These are phyloP conservation scores for Phytophthora multivora DNA, from an alignment of 352 stramenopile genomes.

Conservation along the genomic window DNA sequence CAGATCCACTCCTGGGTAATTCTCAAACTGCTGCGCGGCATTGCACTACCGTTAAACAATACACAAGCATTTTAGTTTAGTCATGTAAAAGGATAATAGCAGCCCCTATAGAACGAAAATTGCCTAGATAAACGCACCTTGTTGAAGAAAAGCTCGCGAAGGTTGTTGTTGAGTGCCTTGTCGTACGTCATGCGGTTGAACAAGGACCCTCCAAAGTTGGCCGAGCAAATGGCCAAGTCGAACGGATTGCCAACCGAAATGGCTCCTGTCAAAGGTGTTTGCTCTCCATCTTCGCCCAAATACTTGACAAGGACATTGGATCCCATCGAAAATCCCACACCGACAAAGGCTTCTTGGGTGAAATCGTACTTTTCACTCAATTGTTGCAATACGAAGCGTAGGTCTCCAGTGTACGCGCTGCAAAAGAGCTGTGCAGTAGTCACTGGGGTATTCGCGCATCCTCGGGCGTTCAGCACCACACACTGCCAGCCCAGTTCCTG, in stretches of 20 bases:
- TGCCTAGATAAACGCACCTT: slow-evolving; percentile 28
- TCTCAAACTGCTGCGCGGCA: slow-evolving; percentile 51
- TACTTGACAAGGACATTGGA: slow-evolving; percentile 85
- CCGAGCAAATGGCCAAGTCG: slow-evolving; percentile 58
- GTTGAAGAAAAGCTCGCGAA: slow-evolving; percentile 68
- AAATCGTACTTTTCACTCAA: slow-evolving; percentile 56
- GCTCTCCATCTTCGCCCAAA: slow-evolving; percentile 63
- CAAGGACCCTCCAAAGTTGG: slow-evolving; percentile 49
- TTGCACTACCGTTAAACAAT: slow-evolving; percentile 31
- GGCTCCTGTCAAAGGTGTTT: slow-evolving; percentile 46
- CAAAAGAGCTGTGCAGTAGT: slow-evolving; percentile 67
- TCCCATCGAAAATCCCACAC: slow-evolving; percentile 75
- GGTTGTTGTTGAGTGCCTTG: slow-evolving; percentile 55
- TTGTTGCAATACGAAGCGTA: slow-evolving; percentile 55
- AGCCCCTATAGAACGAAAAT: no score
- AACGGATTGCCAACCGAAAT: slow-evolving; percentile 81
- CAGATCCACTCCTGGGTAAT: slow-evolving; percentile 49
- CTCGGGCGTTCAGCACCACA: slow-evolving; percentile 77
- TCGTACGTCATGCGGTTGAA: slow-evolving; percentile 76
- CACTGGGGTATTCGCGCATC: slow-evolving; percentile 65
- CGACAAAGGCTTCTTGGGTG: slow-evolving; percentile 47
- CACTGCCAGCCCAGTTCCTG: slow-evolving; percentile 60
- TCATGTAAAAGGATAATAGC: neutral
- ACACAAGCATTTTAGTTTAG: slow-evolving; percentile 3
- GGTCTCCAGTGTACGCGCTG: slow-evolving; percentile 70